Evolutionary conservation across 176 grass and related monocot species (phyloP), one percentile per base, ranked within the genome.

Genomic region (Aechmea fasciata): DNA sequence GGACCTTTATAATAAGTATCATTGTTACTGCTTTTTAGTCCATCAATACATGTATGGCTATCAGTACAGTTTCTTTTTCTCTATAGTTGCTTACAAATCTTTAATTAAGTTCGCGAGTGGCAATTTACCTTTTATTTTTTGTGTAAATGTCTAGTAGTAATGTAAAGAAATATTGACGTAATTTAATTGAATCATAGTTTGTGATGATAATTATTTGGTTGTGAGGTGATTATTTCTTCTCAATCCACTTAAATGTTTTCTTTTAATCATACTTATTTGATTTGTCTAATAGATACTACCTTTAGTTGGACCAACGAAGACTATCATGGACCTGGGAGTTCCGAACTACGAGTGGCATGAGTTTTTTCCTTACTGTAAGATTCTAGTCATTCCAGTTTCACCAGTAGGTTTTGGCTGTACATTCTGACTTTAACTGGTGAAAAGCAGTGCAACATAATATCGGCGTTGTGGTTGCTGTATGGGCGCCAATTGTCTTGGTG

Each of bases 401-500:
- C 0, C 3, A 0, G 1, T 55, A 55, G 3, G 52, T 59, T 59
- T 19, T 59, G 19, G 10, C 4, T 59, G 54, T 59, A 59, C 9
- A 17, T 64, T 18, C 68, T 91, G 29, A 81, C 9, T 41, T 41
- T 65, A 17, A 11, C 50, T 75, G 26, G 13, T 79, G 41, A 51
- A 19, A 57, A 75, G 67, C 84, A 99, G 89, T 99, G 86, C 86
- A 84, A 57, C 69, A 93, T 80, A 99, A 99, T 73, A 84, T 93
- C 50, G 89, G 89, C 65, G 86, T 93, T 78, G 82, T 99, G 23
- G 72, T 87, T 69, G 87, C 87, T 54, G 68, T 99, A 73, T 99
- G 94, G 94, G 94, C 94, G 69, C 94, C 94, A 41, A 79, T 99
- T 82, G 69, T 90, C 82, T 80, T 99, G 94, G 94, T 99, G 41